phyloP scores from a whole-genome alignment of 306 rosid genomes.

The Nissolia schottii region DNA sequence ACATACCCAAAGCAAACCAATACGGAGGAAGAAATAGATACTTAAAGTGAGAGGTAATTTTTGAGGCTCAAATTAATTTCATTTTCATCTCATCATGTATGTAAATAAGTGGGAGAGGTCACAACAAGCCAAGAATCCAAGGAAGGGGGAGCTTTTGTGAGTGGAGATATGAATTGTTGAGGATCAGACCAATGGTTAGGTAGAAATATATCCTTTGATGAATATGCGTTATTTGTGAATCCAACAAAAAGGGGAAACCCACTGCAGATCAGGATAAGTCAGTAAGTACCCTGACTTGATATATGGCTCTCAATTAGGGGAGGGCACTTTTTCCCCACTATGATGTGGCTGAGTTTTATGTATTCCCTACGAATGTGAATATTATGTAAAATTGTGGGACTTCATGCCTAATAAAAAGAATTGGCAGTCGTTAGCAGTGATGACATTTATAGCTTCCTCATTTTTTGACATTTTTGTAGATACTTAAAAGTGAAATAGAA shows the following conservation, averaged over 20 bases:
- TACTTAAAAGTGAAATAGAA: slow-evolving; percentile 16
- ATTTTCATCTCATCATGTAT: neutral
- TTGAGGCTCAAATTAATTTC: neutral
- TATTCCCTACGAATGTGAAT: neutral
- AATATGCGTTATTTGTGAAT: slow-evolving; percentile 15
- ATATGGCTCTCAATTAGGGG: neutral
- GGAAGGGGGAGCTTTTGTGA: neutral
- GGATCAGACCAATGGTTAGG: slow-evolving; percentile 7
- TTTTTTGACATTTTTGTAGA: neutral
- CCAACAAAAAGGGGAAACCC: neutral
- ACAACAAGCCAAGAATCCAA: slow-evolving; percentile 15
- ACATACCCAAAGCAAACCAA: neutral
- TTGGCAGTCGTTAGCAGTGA: neutral
- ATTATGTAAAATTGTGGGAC: neutral
- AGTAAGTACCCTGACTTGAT: neutral
- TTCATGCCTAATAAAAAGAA: neutral
- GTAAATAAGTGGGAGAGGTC: slow-evolving; percentile 3
- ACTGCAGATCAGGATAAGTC: neutral
- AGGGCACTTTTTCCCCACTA: neutral
- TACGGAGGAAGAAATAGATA: neutral
- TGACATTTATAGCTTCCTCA: neutral
- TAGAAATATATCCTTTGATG: slow-evolving; percentile 11
- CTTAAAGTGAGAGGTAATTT: neutral
- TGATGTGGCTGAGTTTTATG: neutral
- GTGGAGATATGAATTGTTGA: slow-evolving; percentile 2